Base-by-base conservation (phyloP, 2,329 filamentous ascomycete species). In the Calonectria ilicicola region DNA sequence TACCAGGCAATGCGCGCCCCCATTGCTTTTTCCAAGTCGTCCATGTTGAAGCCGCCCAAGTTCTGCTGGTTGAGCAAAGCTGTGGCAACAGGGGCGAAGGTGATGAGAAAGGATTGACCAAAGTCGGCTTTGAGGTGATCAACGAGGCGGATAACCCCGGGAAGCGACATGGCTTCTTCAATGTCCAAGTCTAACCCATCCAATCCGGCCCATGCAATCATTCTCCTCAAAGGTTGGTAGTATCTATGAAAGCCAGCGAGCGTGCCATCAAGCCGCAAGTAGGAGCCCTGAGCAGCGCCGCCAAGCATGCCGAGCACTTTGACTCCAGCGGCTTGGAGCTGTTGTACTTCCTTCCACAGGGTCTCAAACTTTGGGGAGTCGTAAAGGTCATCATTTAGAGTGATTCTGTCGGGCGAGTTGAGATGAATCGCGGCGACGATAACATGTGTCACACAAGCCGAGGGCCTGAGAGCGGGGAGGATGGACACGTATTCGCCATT, bases 271-370 rank as follows among this genome's bases (percentile, higher is more conserved):
- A 91, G 87, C 0, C 84, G 86, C 17, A 69, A 53, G 65, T 90
- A 98, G 1, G 91, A 93, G 4, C 95, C 95, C 65, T 89, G 88
- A 0, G 94, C 94, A 1, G 95, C 95, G 1, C 95, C 95, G 26
- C 95, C 95, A 0, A 98, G 86, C 94, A 98, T 97, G 51, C 91
- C 94, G 80, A 97, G 88, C 1, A 98, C 90, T 78, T 93, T 95
- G 74, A 97, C 88, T 23, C 94, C 95, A 2, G 88, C 87, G 0
- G 88, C 88, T 82, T 96, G 92, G n/a, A 97, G 84, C 77, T 91
- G 86, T 1, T 87, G 87, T 6, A 94, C 90, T 82, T 98, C 95
- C 23, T 89, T 87, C 94, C 95, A 98, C 12, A 98, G 86, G 0
- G 90, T 89, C n/a, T 89, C 85, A 82, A 93, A 96, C 73, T 90